Evolutionary conservation across 306 rosid species (phyloP), one percentile per base, ranked within the genome.

Genomic region (Chamaecrista fasciculata): DNA sequence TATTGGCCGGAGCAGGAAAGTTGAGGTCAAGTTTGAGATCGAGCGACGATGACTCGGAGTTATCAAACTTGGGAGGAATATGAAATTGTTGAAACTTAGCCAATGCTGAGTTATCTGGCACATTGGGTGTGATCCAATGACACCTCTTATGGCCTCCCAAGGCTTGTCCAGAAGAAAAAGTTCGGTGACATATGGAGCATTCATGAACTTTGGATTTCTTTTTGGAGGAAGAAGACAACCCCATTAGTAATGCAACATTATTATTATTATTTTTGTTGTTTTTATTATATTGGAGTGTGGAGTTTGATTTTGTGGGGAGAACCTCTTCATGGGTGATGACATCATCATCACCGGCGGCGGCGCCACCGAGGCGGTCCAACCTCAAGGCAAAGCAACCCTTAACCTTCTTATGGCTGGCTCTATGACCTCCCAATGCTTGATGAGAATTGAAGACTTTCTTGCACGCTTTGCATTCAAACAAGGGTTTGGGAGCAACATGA

Each of bases 381-480:
- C 87, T 77, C 8, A 97, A 87, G 0, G 97, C 99, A 11, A 88
- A 94, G 61, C 99, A 94, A 0, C 99, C 99, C 39, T 94, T 94
- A 18, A 94, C 99, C 25, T 94, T 94, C 72, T 94, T 94, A 78
- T 94, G 97, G 79, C 97, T 88, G 1, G 99, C 99, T 65, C 99
- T 80, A 21, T 94, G 99, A 2, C 99, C 99, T 0, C 99, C 99
- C 33, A 94, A 77, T 1, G 99, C 99, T 80, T 94, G 99, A 51
- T 94, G 99, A 6, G 99, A 94, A 47, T 86, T 91, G 87, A 94
- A 94, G 0, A 87, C 91, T 64, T 94, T 91, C 74, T 91, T 91
- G 69, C 99, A 91, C 8, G 99, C 97, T 81, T 89, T 94, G 71
- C 97, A 94, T 80, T 94, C 97, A 33, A 91, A 94, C 77, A 89